phyloP scores from a whole-genome alignment of 768 basidiomycete genomes.

The Trametes meyenii region DNA sequence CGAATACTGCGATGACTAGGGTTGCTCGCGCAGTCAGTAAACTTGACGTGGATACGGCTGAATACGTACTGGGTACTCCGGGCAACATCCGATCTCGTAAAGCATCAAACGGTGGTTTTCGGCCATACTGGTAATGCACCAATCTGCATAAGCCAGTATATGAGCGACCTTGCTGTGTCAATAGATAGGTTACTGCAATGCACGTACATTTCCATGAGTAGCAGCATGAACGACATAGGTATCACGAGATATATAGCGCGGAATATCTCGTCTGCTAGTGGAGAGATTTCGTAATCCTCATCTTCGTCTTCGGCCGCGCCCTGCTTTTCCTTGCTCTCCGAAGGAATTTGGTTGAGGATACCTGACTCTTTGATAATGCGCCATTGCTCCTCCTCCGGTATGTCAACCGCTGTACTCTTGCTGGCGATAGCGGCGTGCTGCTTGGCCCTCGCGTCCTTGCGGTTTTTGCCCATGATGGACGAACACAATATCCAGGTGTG shows the following conservation, averaged over 20 bases:
- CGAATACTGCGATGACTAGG: conserved; percentile 71
- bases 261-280: conserved; percentile 71
- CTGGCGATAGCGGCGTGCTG: conserved; percentile 1
- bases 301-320: background rate
- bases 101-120: conserved; percentile 50
- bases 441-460: conserved; percentile 17
- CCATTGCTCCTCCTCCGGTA: conserved; percentile 80
- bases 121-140: conserved; percentile 78
- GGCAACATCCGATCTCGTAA: conserved; percentile 61
- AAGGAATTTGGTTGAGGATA: conserved; percentile 29
- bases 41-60: background rate
- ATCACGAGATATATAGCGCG: conserved; percentile 65
- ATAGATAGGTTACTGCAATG: no score
- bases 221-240: conserved; percentile 71
- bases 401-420: conserved; percentile 37
- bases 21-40: background rate
- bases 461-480: conserved; percentile 28
- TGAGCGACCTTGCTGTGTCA: background rate
- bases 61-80: conserved; percentile 70
- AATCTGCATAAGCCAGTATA: conserved; percentile 48
- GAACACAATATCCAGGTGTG: no score
- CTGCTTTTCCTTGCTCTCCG: background rate
- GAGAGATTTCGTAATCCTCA: conserved; percentile 41
- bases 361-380: conserved; percentile 71
- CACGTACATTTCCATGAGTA: conserved; percentile 86